phyloP scores from a whole-genome alignment of 345 rosid genomes.

The Brassica cretica region DNA sequence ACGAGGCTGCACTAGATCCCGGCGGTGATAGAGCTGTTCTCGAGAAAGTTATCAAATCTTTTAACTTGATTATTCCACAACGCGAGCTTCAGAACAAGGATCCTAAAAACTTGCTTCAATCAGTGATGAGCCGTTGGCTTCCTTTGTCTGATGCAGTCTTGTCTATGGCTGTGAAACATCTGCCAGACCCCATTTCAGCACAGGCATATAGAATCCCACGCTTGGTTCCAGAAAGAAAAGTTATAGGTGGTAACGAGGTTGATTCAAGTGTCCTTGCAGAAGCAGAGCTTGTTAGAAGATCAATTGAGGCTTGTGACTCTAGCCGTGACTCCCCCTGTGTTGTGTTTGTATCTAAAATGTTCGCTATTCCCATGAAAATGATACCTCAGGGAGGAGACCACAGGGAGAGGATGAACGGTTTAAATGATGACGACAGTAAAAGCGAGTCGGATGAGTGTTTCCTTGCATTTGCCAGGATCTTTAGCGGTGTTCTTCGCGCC shows the following conservation, averaged over 20 bases:
- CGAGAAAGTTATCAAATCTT: conserved; percentile 68
- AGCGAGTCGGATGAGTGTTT: conserved; percentile 80
- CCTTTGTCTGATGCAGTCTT: conserved; percentile 83
- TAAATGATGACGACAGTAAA: conserved; percentile 52
- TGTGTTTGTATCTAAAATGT: conserved; percentile 95
- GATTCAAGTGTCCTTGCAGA: conserved; percentile 58
- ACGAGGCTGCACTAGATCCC: conserved; percentile 70
- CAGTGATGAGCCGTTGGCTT: conserved; percentile 92
- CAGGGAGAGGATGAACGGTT: conserved; percentile 62
- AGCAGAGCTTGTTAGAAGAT: conserved; percentile 69
- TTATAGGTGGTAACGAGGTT: conserved; percentile 41
- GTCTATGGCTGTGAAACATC: conserved; percentile 82
- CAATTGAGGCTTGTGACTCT: conserved; percentile 74
- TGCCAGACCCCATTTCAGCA: conserved; percentile 81
- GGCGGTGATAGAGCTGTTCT: conserved; percentile 61
- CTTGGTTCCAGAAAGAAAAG: conserved; percentile 72
- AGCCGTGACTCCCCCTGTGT: conserved; percentile 64
- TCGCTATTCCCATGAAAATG: conserved; percentile 78
- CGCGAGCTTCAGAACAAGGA: conserved; percentile 94
- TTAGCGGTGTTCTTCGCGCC: conserved; percentile 71
- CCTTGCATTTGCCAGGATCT: conserved; percentile 94
- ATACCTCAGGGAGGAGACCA: conserved; percentile 69
- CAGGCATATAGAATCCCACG: conserved; percentile 68
- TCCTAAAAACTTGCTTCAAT: conserved; percentile 72
- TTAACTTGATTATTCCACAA: conserved; percentile 65